A percentile compares a stretch with the other conserved stretches of the same genome.
These are phyloP conservation scores for Galium porrigens DNA, from an alignment of 305 asterid species.

Conservation along the genomic window DNA sequence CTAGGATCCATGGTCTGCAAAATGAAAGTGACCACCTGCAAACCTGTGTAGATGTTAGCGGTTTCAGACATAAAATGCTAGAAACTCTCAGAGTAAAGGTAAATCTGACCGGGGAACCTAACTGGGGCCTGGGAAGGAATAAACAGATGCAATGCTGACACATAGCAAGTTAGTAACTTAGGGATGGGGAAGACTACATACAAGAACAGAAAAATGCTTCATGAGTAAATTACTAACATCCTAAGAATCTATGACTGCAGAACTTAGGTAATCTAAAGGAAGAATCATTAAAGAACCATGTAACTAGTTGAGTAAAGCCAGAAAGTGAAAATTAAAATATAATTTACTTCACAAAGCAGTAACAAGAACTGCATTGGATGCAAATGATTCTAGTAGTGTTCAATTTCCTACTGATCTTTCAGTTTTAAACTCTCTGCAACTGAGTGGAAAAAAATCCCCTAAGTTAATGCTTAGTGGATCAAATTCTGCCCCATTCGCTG, in stretches of 20 bases:
- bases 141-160: background rate
- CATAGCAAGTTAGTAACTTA: background rate
- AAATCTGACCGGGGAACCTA: background rate
- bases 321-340: background rate
- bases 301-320: slow-evolving; percentile 2
- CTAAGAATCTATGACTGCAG: background rate
- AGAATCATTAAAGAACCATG: background rate
- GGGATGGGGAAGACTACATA: background rate
- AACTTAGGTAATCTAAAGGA: background rate
- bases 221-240: background rate
- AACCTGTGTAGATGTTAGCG: slow-evolving; percentile 74
- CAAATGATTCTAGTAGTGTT: background rate
- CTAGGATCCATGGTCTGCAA: slow-evolving; percentile 95
- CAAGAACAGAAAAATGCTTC: background rate
- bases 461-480: background rate
- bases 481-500: background rate
- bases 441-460: background rate
- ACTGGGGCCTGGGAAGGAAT: background rate
- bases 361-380: background rate
- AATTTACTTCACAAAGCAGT: background rate
- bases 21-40: slow-evolving; percentile 84
- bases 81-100: slow-evolving; percentile 1
- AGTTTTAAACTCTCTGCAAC: background rate
- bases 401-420: background rate
- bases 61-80: slow-evolving; percentile 8